Percentiles rank a stretch among this genome's conserved stretches.
Evolutionary conservation across 2,329 filamentous ascomycete species (phyloP).

Genomic region (Diaporthe sp.): DNA sequence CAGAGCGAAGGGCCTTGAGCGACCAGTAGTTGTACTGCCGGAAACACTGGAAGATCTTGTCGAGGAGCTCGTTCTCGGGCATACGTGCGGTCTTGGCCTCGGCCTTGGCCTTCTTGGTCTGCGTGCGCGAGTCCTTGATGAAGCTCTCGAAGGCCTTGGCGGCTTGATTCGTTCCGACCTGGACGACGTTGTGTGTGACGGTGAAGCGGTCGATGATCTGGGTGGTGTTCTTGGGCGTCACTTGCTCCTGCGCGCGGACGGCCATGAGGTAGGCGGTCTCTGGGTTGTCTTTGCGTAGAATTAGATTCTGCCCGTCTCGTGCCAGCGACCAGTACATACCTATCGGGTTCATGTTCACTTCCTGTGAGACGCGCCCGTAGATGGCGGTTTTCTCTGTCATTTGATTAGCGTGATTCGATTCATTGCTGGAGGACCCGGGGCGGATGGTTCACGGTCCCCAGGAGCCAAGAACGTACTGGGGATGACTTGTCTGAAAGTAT

Average conservation of each 20-base stretch:
- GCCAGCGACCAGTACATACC: not conserved
- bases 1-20: conserved; percentile 86
- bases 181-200: conserved; percentile 69
- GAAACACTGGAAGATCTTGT: conserved; percentile 88
- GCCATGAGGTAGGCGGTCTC: conserved; percentile 58
- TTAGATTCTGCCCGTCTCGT: conserved; percentile 5
- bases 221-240: conserved; percentile 64
- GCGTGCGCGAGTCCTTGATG: conserved; percentile 65
- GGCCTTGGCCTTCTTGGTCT: conserved; percentile 71
- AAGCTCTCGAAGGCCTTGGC: conserved; percentile 65
- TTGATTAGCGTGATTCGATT: not conserved
- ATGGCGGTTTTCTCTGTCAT: conserved; percentile 41
- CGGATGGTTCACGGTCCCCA: not conserved
- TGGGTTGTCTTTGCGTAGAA: conserved; percentile 49
- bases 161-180: conserved; percentile 66
- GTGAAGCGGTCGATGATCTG: conserved; percentile 65
- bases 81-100: conserved; percentile 93
- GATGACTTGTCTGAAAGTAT: conserved; percentile 79
- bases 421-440: not conserved
- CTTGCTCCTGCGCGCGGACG: conserved; percentile 59
- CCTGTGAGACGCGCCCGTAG: conserved; percentile 53
- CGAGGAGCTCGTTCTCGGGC: conserved; percentile 87
- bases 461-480: conserved; percentile 70
- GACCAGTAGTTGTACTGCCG: conserved; percentile 91
- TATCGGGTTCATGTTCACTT: conserved; percentile 50